Conservation (phyloP, 2,329 filamentous ascomycete genomes). For the Mycosphaerella sp. region DNA sequence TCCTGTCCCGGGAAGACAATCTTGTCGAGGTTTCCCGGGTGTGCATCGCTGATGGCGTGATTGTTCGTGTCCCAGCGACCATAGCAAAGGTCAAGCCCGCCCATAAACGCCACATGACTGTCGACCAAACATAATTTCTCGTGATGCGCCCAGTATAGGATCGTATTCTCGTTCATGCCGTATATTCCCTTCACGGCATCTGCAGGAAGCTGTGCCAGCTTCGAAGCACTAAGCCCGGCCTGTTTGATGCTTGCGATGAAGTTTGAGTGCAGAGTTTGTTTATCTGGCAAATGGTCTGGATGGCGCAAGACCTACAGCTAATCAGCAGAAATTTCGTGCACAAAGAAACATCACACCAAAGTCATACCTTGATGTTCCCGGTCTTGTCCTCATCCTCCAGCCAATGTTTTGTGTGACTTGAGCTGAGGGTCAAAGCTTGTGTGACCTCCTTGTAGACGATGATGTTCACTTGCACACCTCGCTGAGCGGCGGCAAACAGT, state of each 20-base stretch:
- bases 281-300: slow-evolving; percentile 76
- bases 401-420: slow-evolving; percentile 69
- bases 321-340: slow-evolving; percentile 42
- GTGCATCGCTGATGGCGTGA: slow-evolving; percentile 77
- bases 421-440: slow-evolving; percentile 50
- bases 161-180: slow-evolving; percentile 71
- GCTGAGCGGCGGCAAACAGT: slow-evolving; percentile 72
- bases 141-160: slow-evolving; percentile 89
- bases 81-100: slow-evolving; percentile 78
- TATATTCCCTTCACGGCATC: slow-evolving; percentile 74
- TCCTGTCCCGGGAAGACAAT: slow-evolving; percentile 86
- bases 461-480: slow-evolving; percentile 75
- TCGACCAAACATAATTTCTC: slow-evolving; percentile 86
- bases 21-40: slow-evolving; percentile 67
- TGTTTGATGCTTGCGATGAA: slow-evolving; percentile 52
- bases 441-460: slow-evolving; percentile 83
- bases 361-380: not conserved
- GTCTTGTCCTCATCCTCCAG: slow-evolving; percentile 61
- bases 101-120: slow-evolving; percentile 78
- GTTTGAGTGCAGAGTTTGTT: slow-evolving; percentile 56
- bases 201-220: slow-evolving; percentile 57
- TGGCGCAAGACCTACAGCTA: slow-evolving; percentile 88
- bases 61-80: slow-evolving; percentile 79
- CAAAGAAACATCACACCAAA: slow-evolving; percentile 38
- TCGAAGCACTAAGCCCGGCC: slow-evolving; percentile 49